A percentile compares a stretch with the other conserved stretches of the same genome.
phyloP scores from a whole-genome alignment of 345 rosid genomes.

The Triadica sebifera region DNA sequence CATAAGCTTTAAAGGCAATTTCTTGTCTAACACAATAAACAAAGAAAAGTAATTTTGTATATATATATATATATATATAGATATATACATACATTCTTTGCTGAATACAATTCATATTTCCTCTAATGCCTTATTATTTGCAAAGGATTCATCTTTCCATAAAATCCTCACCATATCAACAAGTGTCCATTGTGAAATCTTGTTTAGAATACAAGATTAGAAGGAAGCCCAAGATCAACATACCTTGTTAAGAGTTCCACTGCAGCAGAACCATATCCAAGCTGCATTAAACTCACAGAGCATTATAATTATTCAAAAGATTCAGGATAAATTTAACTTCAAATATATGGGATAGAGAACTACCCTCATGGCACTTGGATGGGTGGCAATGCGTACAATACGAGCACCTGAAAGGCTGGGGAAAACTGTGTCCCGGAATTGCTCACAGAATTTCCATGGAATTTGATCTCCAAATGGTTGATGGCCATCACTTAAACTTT shows the following conservation, averaged over 20 bases:
- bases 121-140: background rate
- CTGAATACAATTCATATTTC: slow-evolving; percentile 3
- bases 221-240: slow-evolving; percentile 7
- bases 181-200: slow-evolving; percentile 1
- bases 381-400: slow-evolving; percentile 95
- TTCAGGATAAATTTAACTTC: slow-evolving; percentile 2
- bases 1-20: background rate
- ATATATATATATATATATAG: too few relatives aligned
- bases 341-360: slow-evolving; percentile 11
- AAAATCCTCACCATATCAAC: slow-evolving; percentile 1
- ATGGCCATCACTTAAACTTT: slow-evolving; percentile 74
- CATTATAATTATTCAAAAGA: slow-evolving; percentile 24
- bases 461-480: slow-evolving; percentile 95
- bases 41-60: too few relatives aligned
- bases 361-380: slow-evolving; percentile 96
- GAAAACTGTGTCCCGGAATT: slow-evolving; percentile 71
- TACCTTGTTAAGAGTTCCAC: slow-evolving; percentile 88
- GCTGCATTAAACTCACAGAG: slow-evolving; percentile 45
- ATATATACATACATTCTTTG: background rate
- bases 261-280: slow-evolving; percentile 95
- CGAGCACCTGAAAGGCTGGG: slow-evolving; percentile 97
- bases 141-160: background rate
- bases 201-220: background rate
- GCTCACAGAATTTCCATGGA: slow-evolving; percentile 97
- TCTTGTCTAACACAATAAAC: background rate